These are phyloP conservation scores for Naganishia friedmannii DNA, from an alignment of 768 basidiomycete genomes.

Conservation along the genomic window DNA sequence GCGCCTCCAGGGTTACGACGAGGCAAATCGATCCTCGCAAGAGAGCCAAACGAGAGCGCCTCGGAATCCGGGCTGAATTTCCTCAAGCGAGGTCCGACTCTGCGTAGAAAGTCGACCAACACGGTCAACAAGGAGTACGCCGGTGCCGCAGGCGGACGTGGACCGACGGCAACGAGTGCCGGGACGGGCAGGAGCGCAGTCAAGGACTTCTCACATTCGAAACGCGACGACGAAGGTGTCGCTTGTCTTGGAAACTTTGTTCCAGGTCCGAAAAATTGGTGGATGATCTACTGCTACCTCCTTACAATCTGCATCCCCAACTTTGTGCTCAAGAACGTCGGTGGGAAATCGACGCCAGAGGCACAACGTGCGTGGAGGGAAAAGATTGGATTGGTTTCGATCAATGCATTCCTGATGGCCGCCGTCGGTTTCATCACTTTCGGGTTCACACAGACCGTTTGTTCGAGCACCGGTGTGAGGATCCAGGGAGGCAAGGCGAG, in stretches of 20 bases:
- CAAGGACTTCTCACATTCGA: slow-evolving; percentile 11
- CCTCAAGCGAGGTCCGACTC: slow-evolving; percentile 78
- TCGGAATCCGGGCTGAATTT: slow-evolving; percentile 82
- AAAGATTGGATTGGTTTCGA: slow-evolving; percentile 85
- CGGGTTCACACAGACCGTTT: slow-evolving; percentile 92
- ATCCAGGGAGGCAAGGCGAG: slow-evolving; percentile 76
- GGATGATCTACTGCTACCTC: slow-evolving; percentile 91
- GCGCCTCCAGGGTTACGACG: slow-evolving; percentile 61
- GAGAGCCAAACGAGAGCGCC: slow-evolving; percentile 72
- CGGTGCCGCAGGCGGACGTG: not conserved
- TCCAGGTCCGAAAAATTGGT: slow-evolving; percentile 85
- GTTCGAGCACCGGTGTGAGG: slow-evolving; percentile 78
- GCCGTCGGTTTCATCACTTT: slow-evolving; percentile 96
- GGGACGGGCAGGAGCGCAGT: slow-evolving; percentile 2
- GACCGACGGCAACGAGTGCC: slow-evolving; percentile 18
- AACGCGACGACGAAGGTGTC: slow-evolving; percentile 35
- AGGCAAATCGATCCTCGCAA: slow-evolving; percentile 80
- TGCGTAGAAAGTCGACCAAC: slow-evolving; percentile 63
- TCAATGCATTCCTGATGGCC: slow-evolving; percentile 82
- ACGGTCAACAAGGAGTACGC: slow-evolving; percentile 53
- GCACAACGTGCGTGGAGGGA: slow-evolving; percentile 96
- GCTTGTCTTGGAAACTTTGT: slow-evolving; percentile 64
- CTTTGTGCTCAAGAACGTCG: slow-evolving; percentile 65
- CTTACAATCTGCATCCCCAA: slow-evolving; percentile 80
- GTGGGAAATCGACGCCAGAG: slow-evolving; percentile 84